These are phyloP conservation scores for Lanmaoa rubissima DNA, from an alignment of 768 basidiomycete species.

Conservation along the genomic window DNA sequence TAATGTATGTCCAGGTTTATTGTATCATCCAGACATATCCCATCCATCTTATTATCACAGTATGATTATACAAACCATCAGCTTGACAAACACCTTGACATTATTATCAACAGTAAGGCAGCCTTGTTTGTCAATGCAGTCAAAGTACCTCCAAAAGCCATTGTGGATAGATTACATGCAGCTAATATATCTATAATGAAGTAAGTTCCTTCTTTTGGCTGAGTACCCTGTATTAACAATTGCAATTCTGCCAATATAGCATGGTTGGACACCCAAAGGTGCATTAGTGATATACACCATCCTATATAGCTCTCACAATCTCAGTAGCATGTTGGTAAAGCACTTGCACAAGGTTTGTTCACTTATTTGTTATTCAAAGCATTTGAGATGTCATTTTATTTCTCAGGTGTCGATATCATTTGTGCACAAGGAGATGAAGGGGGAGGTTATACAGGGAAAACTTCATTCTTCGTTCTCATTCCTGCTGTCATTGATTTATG, in stretches of 20 bases:
- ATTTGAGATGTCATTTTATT: neutral
- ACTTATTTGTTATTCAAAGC: neutral
- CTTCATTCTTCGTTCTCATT: conserved; percentile 76
- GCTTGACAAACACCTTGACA: conserved; percentile 71
- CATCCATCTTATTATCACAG: conserved; percentile 20
- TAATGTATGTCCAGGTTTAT: conserved; percentile 43
- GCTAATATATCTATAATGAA: conserved; percentile 85
- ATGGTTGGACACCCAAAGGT: conserved; percentile 89
- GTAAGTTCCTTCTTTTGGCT: conserved; percentile 39
- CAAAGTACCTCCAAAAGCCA: conserved; percentile 81
- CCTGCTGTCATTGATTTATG: conserved; percentile 82
- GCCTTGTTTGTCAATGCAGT: conserved; percentile 82
- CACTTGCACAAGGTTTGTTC: conserved; percentile 61
- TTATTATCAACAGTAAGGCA: conserved; percentile 71
- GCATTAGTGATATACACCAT: neutral
- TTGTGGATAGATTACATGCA: conserved; percentile 76
- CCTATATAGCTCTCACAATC: neutral
- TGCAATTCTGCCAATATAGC: conserved; percentile 36
- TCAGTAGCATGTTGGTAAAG: conserved; percentile 66
- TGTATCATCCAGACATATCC: neutral
- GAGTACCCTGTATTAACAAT: neutral
- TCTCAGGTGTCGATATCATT: conserved; percentile 77
- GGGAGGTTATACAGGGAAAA: conserved; percentile 86
- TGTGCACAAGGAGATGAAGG: conserved; percentile 88
- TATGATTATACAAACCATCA: conserved; percentile 80